Percentiles rank a stretch among this genome's conserved stretches.
These are phyloP conservation scores for Puya raimondii DNA, from an alignment of 176 grass and related monocot genomes.

Conservation along the genomic window DNA sequence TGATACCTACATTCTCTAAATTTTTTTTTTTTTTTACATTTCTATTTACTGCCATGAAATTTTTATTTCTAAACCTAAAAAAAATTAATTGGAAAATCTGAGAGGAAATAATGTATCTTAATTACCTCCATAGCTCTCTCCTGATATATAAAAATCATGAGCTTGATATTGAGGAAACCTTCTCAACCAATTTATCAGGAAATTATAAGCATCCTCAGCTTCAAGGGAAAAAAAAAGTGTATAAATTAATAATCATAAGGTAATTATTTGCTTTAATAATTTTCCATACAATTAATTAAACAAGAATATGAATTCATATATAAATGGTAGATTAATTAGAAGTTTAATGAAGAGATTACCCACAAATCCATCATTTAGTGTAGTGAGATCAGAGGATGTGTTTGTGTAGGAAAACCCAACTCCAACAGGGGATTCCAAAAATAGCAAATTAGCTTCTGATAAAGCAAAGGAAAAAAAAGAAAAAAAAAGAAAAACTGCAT, in stretches of 20 bases:
- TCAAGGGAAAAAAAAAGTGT: not conserved
- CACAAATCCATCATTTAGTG: constrained; percentile 47
- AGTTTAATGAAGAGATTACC: constrained; percentile 28
- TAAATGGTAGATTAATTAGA: not conserved
- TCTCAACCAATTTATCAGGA: constrained; percentile 22
- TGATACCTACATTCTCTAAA: too few species aligned
- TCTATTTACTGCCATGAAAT: not conserved
- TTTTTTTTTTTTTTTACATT: too few species aligned
- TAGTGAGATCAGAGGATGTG: constrained; percentile 52
- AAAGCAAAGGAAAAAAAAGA: constrained; percentile 3
- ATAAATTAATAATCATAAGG: too few species aligned
- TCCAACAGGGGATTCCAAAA: constrained; percentile 70
- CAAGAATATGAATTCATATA: not conserved
- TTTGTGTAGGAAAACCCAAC: constrained; percentile 89
- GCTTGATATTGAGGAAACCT: constrained; percentile 20
- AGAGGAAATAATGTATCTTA: not conserved
- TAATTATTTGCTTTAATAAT: not conserved
- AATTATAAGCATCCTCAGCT: constrained; percentile 55
- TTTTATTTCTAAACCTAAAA: not conserved
- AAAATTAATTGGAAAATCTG: not conserved
- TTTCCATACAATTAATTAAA: too few species aligned
- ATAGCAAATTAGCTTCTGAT: constrained; percentile 78
- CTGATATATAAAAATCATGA: constrained; percentile 26
- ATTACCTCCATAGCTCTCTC: constrained; percentile 25
- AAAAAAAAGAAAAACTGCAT: constrained; percentile 5